These are phyloP conservation scores for Mycosphaerella sp. DNA, from an alignment of 2,329 filamentous ascomycete species.

Conservation along the genomic window DNA sequence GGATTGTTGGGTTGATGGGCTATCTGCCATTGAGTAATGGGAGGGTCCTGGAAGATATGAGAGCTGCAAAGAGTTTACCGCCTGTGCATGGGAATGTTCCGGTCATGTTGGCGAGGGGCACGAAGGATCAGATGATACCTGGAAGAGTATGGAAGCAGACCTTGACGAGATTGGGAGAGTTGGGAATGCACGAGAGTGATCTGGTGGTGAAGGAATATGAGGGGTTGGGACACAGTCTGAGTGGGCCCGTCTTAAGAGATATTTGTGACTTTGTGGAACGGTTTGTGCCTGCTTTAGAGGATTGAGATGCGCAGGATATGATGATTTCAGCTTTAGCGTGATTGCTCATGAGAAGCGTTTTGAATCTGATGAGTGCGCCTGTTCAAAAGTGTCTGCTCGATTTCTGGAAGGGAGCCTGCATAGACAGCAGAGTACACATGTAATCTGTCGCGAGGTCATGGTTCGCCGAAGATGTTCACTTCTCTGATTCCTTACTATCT, in stretches of 20 bases:
- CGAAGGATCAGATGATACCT: slow-evolving; percentile 44
- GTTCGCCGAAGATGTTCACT: too few relatives aligned
- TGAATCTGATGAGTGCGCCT: too few relatives aligned
- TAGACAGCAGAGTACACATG: too few relatives aligned
- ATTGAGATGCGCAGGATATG: slow-evolving; percentile 8
- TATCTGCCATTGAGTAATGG: slow-evolving; percentile 39
- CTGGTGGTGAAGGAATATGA: slow-evolving; percentile 44
- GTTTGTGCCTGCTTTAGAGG: slow-evolving; percentile 36
- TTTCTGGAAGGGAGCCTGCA: too few relatives aligned
- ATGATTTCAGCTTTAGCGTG: too few relatives aligned
- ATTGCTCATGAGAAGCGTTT: too few relatives aligned
- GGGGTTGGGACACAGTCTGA: slow-evolving; percentile 43
- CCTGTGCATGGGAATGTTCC: slow-evolving; percentile 35
- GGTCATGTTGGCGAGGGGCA: slow-evolving; percentile 45
- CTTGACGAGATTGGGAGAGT: slow-evolving; percentile 36
- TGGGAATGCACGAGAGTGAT: slow-evolving; percentile 36
- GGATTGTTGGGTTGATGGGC: slow-evolving; percentile 41
- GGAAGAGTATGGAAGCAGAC: slow-evolving; percentile 40
- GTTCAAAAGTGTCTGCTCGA: too few relatives aligned
- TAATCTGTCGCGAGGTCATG: too few relatives aligned
- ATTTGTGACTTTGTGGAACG: slow-evolving; percentile 40
- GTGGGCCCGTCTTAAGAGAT: slow-evolving; percentile 41
- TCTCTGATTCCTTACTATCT: too few relatives aligned
- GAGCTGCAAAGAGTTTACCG: slow-evolving; percentile 34
- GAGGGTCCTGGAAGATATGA: slow-evolving; percentile 33